Base-by-base conservation (phyloP, 192 early-diverging fungal genomes). In the Funneliformis geosporum region DNA sequence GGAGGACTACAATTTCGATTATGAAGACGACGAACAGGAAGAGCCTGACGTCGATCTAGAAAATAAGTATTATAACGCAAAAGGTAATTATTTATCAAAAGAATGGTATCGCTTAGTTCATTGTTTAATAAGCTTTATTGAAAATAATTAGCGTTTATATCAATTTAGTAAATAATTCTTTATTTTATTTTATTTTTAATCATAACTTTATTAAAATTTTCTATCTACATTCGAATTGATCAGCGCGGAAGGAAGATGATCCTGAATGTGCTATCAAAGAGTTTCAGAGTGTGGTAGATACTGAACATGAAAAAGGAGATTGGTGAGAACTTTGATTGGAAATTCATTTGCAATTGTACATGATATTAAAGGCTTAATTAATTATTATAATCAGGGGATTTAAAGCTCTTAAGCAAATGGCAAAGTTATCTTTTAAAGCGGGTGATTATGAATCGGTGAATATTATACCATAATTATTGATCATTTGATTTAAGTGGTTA, bases 51-150 rank as follows among this genome's bases (percentile, higher is more conserved):
- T 94, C 14, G 92, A 91, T 71, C 80, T 97, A 43, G 95, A 97
- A 80, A 96, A 97, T 82, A 93, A 90, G 75, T 97, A 97, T 83
- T 96, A 97, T 82, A 92, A 88, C 71, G 95, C 95, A 60, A 97
- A 97, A 87, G 93, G 94, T 88, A 68, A 6, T 40, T 75, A 80
- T 50, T 28, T 21, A 80, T 33, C 33, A 42, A 16, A 0, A 10
- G 14, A 6, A 14, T 50, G 6, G 4, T 16, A 50, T 50, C 33
- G 33, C 0, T 33, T 33, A 33, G n/a, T n/a, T 33, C 33, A n/a
- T n/a, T n/a, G n/a, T n/a, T n/a, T n/a, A n/a, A n/a, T n/a, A 33
- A 33, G 33, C 2, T 33, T 33, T 33, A 33, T 2, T 33, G 33
- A 33, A 33, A 2, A 33, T 33, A 33, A 33, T 33, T 33, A 33